Conservation (phyloP, 371 early-diverging fungal genomes). For the Apophysomyces elegans region DNA sequence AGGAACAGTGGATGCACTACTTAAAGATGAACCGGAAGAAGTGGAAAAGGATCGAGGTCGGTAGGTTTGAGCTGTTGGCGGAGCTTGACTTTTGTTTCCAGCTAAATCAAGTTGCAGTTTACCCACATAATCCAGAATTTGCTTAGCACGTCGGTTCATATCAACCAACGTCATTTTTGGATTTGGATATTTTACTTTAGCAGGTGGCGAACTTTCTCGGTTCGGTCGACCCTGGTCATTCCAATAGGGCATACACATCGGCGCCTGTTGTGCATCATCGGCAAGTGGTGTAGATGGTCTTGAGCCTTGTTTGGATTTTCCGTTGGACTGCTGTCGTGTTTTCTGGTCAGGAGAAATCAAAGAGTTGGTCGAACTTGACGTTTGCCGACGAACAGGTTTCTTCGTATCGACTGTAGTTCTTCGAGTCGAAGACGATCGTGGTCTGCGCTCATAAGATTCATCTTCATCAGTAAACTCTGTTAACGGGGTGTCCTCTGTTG, state of each 20-base stretch:
- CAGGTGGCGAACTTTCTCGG: conserved; percentile 46
- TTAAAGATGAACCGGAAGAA: conserved; percentile 28
- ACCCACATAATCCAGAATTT: conserved; percentile 59
- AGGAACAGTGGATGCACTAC: conserved; percentile 50
- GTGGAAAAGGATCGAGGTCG: conserved; percentile 24
- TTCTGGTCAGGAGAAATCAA: conserved; percentile 5
- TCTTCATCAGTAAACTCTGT: conserved; percentile 4
- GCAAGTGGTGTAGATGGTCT: conserved; percentile 19
- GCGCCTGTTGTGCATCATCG: conserved; percentile 5
- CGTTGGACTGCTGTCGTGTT: conserved; percentile 5
- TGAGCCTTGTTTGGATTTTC: conserved; percentile 14
- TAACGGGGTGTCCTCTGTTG: background rate
- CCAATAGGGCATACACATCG: conserved; percentile 25
- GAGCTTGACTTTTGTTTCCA: conserved; percentile 16
- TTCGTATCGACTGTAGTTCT: background rate
- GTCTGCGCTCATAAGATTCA: conserved; percentile 1
- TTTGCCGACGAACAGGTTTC: background rate
- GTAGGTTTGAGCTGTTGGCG: background rate
- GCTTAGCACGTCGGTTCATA: conserved; percentile 64
- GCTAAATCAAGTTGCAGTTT: conserved; percentile 54
- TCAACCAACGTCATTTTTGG: conserved; percentile 60
- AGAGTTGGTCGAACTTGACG: background rate
- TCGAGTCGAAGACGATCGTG: background rate
- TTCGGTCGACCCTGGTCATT: conserved; percentile 45
- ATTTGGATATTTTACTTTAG: conserved; percentile 55